phyloP scores from a whole-genome alignment of 495 filamentous ascomycete species.

The Melanomma pulvis-pyrius region DNA sequence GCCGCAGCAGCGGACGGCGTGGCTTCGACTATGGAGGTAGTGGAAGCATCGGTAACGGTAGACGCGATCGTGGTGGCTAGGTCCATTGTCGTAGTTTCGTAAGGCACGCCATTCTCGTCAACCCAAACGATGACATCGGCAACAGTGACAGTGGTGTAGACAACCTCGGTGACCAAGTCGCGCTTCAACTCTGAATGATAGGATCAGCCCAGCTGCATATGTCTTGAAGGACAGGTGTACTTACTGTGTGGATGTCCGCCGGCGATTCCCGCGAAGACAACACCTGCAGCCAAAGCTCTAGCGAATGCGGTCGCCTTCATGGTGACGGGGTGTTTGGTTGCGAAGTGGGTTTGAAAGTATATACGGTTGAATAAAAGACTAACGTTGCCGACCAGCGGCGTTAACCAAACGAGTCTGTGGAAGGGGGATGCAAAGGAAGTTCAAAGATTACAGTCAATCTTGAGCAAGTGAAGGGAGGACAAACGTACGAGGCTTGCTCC shows the following conservation, averaged over 20 bases:
- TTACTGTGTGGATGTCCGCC: conserved; percentile 53
- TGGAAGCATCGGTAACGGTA: background rate
- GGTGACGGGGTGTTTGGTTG: conserved; percentile 15
- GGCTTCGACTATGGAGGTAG: background rate
- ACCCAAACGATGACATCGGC: conserved; percentile 64
- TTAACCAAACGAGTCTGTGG: conserved; percentile 9
- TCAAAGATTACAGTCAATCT: background rate
- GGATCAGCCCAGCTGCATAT: too few relatives aligned
- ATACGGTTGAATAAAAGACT: conserved; percentile 29
- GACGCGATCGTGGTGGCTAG: background rate
- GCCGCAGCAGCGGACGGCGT: background rate
- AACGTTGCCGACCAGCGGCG: conserved; percentile 27
- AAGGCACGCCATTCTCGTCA: conserved; percentile 61
- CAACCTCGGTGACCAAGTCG: conserved; percentile 47
- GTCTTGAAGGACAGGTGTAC: too few relatives aligned
- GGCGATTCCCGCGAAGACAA: conserved; percentile 42
- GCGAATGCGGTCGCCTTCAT: conserved; percentile 49
- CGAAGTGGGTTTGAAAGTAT: conserved; percentile 17
- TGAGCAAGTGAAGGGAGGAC: too few relatives aligned
- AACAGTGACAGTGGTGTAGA: conserved; percentile 39
- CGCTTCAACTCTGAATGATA: conserved; percentile 39
- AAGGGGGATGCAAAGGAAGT: background rate
- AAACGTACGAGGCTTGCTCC: conserved; percentile 18
- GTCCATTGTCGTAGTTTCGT: conserved; percentile 35
- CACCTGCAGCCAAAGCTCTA: conserved; percentile 27